Conservation (phyloP, 495 filamentous ascomycete genomes). For the Aspergillus kassunensis region DNA sequence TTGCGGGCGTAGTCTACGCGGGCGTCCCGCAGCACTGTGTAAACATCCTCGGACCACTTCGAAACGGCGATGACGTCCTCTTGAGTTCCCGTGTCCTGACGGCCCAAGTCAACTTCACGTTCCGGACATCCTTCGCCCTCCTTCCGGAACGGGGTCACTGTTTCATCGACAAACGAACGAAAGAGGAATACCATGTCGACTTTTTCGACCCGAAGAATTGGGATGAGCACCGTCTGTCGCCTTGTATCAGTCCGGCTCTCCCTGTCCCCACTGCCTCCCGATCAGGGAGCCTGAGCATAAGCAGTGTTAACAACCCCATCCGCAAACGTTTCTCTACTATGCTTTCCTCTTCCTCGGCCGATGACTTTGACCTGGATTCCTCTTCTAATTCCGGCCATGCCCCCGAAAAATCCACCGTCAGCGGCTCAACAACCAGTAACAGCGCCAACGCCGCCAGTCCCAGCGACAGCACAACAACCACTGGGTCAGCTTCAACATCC, state of each 20-base stretch:
- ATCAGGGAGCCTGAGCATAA: constrained; percentile 34
- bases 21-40: constrained; percentile 82
- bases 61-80: constrained; percentile 87
- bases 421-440: constrained; percentile 17
- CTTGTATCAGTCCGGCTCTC: constrained; percentile 64
- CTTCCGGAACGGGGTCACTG: constrained; percentile 85
- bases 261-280: constrained; percentile 31
- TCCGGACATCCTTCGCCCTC: constrained; percentile 80
- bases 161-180: constrained; percentile 79
- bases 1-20: constrained; percentile 81
- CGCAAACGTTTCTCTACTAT: constrained; percentile 39
- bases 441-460: neutral
- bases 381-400: neutral
- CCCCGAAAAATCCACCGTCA: neutral
- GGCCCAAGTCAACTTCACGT: constrained; percentile 90
- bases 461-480: constrained; percentile 19
- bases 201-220: constrained; percentile 80
- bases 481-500: no score
- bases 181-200: constrained; percentile 76
- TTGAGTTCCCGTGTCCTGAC: constrained; percentile 88
- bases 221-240: constrained; percentile 74
- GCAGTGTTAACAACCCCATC: constrained; percentile 42
- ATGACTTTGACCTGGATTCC: constrained; percentile 15
- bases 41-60: constrained; percentile 84
- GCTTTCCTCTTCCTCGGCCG: constrained; percentile 14